Base-by-base conservation (phyloP, 2,329 filamentous ascomycete genomes). In the Berkeleyomyces rouxiae region DNA sequence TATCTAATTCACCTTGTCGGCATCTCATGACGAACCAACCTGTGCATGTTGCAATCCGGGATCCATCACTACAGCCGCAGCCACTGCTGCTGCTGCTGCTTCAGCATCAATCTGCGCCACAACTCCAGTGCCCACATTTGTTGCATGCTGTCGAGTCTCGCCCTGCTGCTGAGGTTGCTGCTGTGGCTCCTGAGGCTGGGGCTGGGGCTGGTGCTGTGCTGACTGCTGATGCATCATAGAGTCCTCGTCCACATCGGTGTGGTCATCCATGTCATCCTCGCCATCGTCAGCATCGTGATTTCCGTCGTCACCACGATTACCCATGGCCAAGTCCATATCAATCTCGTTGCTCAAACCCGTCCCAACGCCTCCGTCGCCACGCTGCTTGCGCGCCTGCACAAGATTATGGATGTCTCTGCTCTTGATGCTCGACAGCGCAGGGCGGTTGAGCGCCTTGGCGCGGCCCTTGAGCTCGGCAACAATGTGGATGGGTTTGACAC, bases 381-480 rank as follows among this genome's bases (percentile, higher is more conserved):
- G 37, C 16, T 61, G 39, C n/a, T 64, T 64, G 16, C 63, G 55
- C 33, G 63, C 63, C 7, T 64, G 63, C 7, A 64, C 63, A 33
- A 64, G 63, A 23, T 64, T 64, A 42, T 64, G 63, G 13, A 64
- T 64, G 51, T 64, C 63, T 36, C 63, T 58, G 40, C 63, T 64
- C 40, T 64, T 64, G 16, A 64, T 64, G 23, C 51, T 62, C 4
- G 60, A 61, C 33, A 64, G 49, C 9, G 61, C 63, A 10, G 63
- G 60, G 1, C 60, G 60, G 31, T 58, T 61, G 23, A 57, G 39
- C 4, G 51, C 47, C 42, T 58, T 57, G 36, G 59, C 60, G 13
- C 60, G 63, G 33, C 61, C 55, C 39, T 64, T 62, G 13, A 64
- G 55, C 43, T 64, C 63, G 10, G 60, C 39, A 16, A 64, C 63